phyloP scores from a whole-genome alignment of 169 alveolate genomes.

The Toxoplasma gondii region DNA sequence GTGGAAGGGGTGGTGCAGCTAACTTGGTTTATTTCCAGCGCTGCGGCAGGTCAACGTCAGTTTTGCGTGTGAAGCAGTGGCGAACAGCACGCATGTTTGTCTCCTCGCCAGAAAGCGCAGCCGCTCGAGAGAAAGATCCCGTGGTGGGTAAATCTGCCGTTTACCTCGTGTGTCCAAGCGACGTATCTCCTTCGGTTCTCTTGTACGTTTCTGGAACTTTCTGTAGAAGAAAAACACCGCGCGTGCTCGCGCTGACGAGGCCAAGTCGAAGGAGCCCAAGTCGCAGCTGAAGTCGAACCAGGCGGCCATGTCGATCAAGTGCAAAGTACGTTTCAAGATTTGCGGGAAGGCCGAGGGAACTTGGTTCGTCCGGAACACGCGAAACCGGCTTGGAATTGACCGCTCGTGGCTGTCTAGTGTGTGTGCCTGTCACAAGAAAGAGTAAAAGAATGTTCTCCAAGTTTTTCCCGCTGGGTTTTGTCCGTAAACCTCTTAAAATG shows the following conservation, averaged over 20 bases:
- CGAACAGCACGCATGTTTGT: no score
- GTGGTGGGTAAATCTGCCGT: no score
- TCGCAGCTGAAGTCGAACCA: slow-evolving; percentile 65
- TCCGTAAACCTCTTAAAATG: no score
- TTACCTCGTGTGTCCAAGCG: no score
- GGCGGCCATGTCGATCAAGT: slow-evolving; percentile 67
- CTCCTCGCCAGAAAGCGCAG: no score
- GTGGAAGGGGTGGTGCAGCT: no score
- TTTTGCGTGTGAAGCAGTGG: no score
- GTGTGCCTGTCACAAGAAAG: not conserved
- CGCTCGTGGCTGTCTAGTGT: not conserved
- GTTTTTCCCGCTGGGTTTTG: no score
- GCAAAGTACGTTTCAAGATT: slow-evolving; percentile 39
- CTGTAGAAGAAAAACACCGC: slow-evolving; percentile 62
- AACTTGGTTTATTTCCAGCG: no score
- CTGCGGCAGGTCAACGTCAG: no score
- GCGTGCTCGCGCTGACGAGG: slow-evolving; percentile 61
- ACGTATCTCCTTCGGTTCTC: not conserved
- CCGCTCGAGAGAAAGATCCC: no score
- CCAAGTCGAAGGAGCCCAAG: slow-evolving; percentile 62
- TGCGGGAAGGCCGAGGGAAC: not conserved
- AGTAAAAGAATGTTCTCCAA: no score
- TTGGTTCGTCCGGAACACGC: not conserved
- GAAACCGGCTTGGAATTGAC: not conserved
- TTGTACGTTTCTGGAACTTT: not conserved